A percentile compares a stretch with the other conserved stretches of the same genome.
These are phyloP conservation scores for Fomitopsis pinicola DNA, from an alignment of 1,284 basidiomycete genomes.

Conservation along the genomic window DNA sequence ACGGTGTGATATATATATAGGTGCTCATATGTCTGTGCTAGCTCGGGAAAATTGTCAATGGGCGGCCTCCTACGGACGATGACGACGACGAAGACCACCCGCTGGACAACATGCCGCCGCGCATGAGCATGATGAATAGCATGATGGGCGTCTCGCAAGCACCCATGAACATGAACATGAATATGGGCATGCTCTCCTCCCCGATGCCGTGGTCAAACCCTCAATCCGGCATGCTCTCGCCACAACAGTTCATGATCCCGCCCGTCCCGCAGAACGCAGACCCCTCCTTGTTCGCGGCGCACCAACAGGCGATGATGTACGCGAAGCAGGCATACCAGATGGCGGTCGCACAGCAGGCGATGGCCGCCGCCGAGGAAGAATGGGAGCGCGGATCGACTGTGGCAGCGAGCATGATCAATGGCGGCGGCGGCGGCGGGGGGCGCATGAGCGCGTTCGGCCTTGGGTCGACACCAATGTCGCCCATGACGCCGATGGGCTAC, in stretches of 20 bases:
- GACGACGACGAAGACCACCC: conserved; percentile 48
- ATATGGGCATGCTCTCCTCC: conserved; percentile 29
- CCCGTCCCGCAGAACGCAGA: conserved; percentile 37
- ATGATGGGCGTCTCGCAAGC: conserved; percentile 43
- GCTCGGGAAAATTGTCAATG: conserved; percentile 80
- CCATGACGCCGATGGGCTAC: conserved; percentile 18
- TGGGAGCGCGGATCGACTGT: conserved; percentile 74
- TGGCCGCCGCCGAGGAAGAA: conserved; percentile 77
- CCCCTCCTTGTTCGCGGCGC: conserved; percentile 58
- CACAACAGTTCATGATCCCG: conserved; percentile 46
- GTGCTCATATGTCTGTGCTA: conserved; percentile 23
- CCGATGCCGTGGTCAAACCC: conserved; percentile 23
- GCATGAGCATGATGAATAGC: conserved; percentile 42
- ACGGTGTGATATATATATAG: background rate
- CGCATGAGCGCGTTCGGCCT: conserved; percentile 23
- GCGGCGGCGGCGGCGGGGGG: conserved; percentile 28
- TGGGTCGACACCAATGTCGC: conserved; percentile 18
- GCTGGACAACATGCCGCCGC: conserved; percentile 29
- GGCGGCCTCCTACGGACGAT: conserved; percentile 59
- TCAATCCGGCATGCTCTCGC: conserved; percentile 19
- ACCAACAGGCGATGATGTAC: conserved; percentile 76
- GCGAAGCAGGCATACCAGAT: conserved; percentile 84
- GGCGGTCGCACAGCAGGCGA: conserved; percentile 81
- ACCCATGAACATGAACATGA: conserved; percentile 15
- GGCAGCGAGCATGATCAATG: conserved; percentile 23